These are phyloP conservation scores for Acanthamoeba royreba DNA, from an alignment of 208 protist species.

Conservation along the genomic window DNA sequence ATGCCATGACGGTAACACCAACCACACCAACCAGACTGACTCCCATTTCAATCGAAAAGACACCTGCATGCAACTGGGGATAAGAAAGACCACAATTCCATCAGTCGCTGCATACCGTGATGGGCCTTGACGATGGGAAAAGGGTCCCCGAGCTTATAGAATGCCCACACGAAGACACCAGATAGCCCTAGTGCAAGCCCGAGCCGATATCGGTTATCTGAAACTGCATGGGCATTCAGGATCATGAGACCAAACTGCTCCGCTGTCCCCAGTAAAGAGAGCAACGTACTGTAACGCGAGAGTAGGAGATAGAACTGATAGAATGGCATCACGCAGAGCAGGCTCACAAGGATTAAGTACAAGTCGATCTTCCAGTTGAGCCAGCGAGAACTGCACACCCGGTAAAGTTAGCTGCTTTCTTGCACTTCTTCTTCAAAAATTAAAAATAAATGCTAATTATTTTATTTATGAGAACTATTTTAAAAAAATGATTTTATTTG, in stretches of 20 bases:
- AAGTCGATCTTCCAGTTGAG: slow-evolving; percentile 52
- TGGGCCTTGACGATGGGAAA: slow-evolving; percentile 33
- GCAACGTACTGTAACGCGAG: not conserved
- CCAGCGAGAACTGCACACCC: not conserved
- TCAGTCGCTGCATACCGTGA: not conserved
- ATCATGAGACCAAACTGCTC: too few species aligned
- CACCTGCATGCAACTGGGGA: too few species aligned
- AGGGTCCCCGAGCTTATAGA: slow-evolving; percentile 40
- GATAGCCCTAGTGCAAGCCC: not conserved
- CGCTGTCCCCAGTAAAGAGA: not conserved
- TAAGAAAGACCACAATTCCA: too few species aligned
- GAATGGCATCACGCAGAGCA: slow-evolving; percentile 35
- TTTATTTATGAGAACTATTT: not conserved
- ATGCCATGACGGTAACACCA: slow-evolving; percentile 46
- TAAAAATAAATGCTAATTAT: too few species aligned
- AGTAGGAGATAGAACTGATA: slow-evolving; percentile 51
- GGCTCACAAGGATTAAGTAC: slow-evolving; percentile 12
- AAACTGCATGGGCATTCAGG: not conserved
- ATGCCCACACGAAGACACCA: not conserved
- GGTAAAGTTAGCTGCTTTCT: too few species aligned
- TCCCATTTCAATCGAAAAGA: slow-evolving; percentile 45
- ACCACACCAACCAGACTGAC: slow-evolving; percentile 33
- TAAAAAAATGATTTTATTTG: not conserved
- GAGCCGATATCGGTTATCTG: not conserved
- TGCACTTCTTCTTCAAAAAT: too few species aligned